phyloP scores from a whole-genome alignment of 805 yeast genomes.

The Jamesozyma spencerorum region DNA sequence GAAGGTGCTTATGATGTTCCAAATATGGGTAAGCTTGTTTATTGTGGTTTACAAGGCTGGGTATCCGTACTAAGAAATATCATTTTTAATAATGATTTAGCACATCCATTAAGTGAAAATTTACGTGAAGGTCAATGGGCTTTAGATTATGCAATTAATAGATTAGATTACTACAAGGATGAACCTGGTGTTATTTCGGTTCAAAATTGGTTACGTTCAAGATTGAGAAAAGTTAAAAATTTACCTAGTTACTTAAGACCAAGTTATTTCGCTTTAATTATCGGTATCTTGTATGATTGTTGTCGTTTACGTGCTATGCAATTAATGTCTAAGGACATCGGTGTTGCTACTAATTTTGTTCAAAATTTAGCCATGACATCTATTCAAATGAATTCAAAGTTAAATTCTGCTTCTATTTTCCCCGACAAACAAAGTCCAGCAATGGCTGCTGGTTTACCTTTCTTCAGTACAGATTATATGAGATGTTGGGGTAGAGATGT shows the following conservation, averaged over 20 bases:
- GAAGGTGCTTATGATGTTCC: conserved; percentile 75
- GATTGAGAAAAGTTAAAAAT: conserved; percentile 52
- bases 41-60: conserved; percentile 95
- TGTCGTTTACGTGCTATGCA: conserved; percentile 58
- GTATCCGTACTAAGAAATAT: conserved; percentile 54
- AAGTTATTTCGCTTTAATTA: conserved; percentile 72
- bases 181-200: conserved; percentile 44
- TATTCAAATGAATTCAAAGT: conserved; percentile 73
- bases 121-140: conserved; percentile 86
- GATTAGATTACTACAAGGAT: conserved; percentile 48
- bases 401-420: conserved; percentile 64
- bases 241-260: conserved; percentile 81
- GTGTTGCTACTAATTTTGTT: conserved; percentile 58
- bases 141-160: conserved; percentile 55
- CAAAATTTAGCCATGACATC: conserved; percentile 75
- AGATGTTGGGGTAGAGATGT: conserved; percentile 99
- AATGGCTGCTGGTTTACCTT: conserved; percentile 95
- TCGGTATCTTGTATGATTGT: conserved; percentile 79
- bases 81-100: conserved; percentile 62
- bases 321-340: conserved; percentile 45
- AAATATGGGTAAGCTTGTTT: conserved; percentile 58
- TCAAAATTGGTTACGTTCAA: conserved; percentile 56
- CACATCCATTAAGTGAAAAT: conserved; percentile 76
- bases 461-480: conserved; percentile 84
- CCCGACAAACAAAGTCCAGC: conserved; percentile 59